Conservation (phyloP, 805 yeast species). For the Candida pseudoglaebosa region DNA sequence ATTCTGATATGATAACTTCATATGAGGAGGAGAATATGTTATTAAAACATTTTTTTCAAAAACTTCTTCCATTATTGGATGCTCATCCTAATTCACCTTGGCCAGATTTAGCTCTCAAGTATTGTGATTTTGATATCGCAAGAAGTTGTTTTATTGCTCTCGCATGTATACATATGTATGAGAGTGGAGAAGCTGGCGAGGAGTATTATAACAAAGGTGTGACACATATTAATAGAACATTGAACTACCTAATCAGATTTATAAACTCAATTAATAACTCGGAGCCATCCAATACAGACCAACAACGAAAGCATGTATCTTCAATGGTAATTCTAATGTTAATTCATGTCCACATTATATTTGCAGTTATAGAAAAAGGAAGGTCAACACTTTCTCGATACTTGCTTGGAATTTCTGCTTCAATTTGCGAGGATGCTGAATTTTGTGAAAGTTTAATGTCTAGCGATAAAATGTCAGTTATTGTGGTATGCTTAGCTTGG, state of each 20-base stretch:
- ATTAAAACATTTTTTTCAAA: constrained; percentile 53
- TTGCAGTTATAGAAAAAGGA: constrained; percentile 53
- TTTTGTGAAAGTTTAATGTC: constrained; percentile 41
- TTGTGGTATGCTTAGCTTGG: constrained; percentile 54
- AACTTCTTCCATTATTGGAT: constrained; percentile 49
- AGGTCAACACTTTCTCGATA: constrained; percentile 48
- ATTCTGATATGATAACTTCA: constrained; percentile 3
- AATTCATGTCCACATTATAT: constrained; percentile 51
- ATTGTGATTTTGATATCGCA: constrained; percentile 56
- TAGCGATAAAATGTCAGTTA: constrained; percentile 46
- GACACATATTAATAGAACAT: constrained; percentile 51
- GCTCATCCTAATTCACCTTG: constrained; percentile 60
- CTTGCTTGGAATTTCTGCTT: constrained; percentile 46
- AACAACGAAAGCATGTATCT: constrained; percentile 17
- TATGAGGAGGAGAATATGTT: constrained; percentile 50
- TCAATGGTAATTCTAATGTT: constrained; percentile 45
- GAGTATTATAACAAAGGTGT: constrained; percentile 52
- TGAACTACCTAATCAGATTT: constrained; percentile 50
- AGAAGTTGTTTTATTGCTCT: constrained; percentile 54
- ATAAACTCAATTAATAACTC: constrained; percentile 16
- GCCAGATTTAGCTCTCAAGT: constrained; percentile 55
- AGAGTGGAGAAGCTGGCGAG: constrained; percentile 44
- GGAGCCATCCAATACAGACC: constrained; percentile 6
- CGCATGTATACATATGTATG: constrained; percentile 56
- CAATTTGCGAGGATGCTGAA: constrained; percentile 42